Base-by-base conservation (phyloP, 306 rosid species). In the Erythrophleum fordii region DNA sequence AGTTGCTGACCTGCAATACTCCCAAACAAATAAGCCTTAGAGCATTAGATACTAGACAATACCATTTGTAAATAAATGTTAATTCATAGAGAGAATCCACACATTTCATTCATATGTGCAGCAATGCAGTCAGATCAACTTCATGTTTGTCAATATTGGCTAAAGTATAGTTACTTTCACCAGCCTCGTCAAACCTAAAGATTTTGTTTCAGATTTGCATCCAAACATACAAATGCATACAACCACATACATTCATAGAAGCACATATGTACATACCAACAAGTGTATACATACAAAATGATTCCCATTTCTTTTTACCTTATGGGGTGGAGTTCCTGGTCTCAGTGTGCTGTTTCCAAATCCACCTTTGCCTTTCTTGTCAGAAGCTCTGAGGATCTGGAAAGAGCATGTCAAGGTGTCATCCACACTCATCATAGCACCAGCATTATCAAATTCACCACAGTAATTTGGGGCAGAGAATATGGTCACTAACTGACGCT, bases 341-440 rank as follows among this genome's bases (percentile, higher is more conserved):
- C 73, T 68, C 16, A 12, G 53, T 26, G 53, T 41, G 53, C 35
- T 68, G 52, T 42, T 41, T 68, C 73, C 73, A 68, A 68, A 68
- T 68, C 73, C 73, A 68, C 73, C 52, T 22, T 81, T 88, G 53
- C 87, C 89, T 61, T 88, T 88, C 83, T 88, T 88, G 65, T 88
- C 91, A 17, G 88, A 83, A 60, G 91, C 79, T 81, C 86, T 88
- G 42, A 88, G 85, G 60, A 88, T 88, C 83, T 88, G 91, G 85
- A 88, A 88, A 28, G 91, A 88, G 60, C 91, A 88, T 4, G 91
- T 88, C 87, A 88, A 81, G 11, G 89, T 70, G 83, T 88, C 91
- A 81, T 88, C 91, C 76, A 88, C 91, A 53, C 91, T 88, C 91
- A 88, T 88, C 89, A 86, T 88, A 20, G 91, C 91, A 83, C 91